Conservation (phyloP, 2,329 filamentous ascomycete species). For the Diplocarpon mali region DNA sequence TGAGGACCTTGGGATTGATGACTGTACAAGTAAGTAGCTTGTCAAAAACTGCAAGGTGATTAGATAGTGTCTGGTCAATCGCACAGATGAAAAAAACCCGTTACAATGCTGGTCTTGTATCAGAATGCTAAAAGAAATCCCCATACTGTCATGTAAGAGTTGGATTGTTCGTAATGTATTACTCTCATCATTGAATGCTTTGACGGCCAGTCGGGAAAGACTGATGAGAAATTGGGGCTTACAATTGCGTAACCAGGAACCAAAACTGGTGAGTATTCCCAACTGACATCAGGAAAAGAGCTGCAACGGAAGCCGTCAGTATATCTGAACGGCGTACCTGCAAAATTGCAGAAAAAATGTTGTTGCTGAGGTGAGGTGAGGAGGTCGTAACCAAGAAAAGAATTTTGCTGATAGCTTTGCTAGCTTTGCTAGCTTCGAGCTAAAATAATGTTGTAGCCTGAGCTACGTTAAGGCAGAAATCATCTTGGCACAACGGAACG, state of each 20-base stretch:
- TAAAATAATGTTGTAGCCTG: no score
- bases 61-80: background rate
- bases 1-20: background rate
- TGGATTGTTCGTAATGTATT: slow-evolving; percentile 33
- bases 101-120: slow-evolving; percentile 12
- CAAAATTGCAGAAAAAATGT: no score
- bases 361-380: no score
- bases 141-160: slow-evolving; percentile 30
- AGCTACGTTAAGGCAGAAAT: no score
- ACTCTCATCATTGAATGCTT: slow-evolving; percentile 29
- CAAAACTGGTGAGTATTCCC: background rate
- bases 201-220: slow-evolving; percentile 6
- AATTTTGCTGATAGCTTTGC: no score
- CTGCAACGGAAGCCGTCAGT: no score
- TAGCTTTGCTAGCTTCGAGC: no score
- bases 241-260: slow-evolving; percentile 7
- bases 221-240: slow-evolving; percentile 6
- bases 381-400: no score
- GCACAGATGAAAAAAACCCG: background rate
- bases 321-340: no score
- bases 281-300: no score
- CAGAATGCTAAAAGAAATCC: slow-evolving; percentile 29
- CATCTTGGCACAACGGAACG: no score
- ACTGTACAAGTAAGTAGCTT: background rate
- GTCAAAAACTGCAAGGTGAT: background rate